Percentiles rank a stretch among this genome's conserved stretches.
phyloP scores from a whole-genome alignment of 1,139 yeast genomes.

The Sugiyamaella japonica region DNA sequence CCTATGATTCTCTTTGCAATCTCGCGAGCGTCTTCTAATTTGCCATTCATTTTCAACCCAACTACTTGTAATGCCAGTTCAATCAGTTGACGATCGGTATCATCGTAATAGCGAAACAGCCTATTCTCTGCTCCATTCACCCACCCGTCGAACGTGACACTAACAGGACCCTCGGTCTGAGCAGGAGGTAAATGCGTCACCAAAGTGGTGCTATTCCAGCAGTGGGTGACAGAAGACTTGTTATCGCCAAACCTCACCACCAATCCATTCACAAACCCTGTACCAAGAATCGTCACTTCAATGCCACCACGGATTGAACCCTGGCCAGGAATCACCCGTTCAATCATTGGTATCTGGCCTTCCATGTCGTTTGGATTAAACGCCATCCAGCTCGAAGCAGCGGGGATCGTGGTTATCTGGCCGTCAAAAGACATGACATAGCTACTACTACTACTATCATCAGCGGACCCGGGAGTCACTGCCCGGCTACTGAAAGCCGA shows the following conservation, averaged over 20 bases:
- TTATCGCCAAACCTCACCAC: conserved; percentile 81
- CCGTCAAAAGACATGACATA: conserved; percentile 6
- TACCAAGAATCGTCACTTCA: conserved; percentile 83
- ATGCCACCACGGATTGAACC: conserved; percentile 95
- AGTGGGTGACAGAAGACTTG: conserved; percentile 79
- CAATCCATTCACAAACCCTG: conserved; percentile 77
- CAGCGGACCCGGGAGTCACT: conserved; percentile 9
- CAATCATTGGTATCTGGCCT: conserved; percentile 54
- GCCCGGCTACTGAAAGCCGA: conserved; percentile 14
- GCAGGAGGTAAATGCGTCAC: conserved; percentile 91
- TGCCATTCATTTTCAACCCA: conserved; percentile 90
- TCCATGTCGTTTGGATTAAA: conserved; percentile 15
- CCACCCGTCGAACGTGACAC: conserved; percentile 65
- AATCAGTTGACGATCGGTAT: conserved; percentile 86
- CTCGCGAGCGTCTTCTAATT: conserved; percentile 83
- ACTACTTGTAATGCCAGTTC: conserved; percentile 89
- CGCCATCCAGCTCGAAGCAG: conserved; percentile 11
- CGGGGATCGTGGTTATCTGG: background rate
- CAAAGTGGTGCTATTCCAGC: conserved; percentile 89
- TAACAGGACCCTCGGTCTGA: conserved; percentile 78
- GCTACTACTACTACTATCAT: conserved; percentile 10
- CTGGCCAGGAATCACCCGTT: conserved; percentile 84
- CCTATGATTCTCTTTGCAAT: conserved; percentile 75
- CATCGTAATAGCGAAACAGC: conserved; percentile 82
- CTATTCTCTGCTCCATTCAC: conserved; percentile 44